Conservation (phyloP, 2,329 filamentous ascomycete genomes). For the Harringtonia aguacate region DNA sequence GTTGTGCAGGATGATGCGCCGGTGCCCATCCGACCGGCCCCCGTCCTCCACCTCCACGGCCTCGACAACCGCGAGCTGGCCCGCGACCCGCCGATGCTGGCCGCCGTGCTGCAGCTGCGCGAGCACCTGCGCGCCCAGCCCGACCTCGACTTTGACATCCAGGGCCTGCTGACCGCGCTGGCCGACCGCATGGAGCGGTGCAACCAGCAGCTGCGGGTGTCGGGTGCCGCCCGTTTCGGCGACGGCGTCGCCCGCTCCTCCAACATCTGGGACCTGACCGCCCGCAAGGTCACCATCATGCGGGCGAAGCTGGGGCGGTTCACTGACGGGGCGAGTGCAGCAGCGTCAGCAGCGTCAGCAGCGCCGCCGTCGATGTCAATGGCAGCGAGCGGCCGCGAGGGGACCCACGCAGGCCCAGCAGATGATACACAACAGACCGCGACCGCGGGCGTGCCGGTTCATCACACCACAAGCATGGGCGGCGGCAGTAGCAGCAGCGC, state of each 20-base stretch:
- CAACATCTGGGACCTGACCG: constrained; percentile 37
- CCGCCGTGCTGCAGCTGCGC: constrained; percentile 28
- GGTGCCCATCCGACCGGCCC: too few species aligned
- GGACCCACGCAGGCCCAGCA: too few species aligned
- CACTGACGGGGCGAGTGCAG: constrained; percentile 21
- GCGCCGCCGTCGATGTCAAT: background rate
- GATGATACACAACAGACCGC: too few species aligned
- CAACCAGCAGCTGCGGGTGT: constrained; percentile 23
- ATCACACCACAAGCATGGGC: too few species aligned
- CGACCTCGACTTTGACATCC: constrained; percentile 32
- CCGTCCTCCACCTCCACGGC: too few species aligned
- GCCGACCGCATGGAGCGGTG: constrained; percentile 32
- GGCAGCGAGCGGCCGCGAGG: too few species aligned
- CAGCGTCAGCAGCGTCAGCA: background rate
- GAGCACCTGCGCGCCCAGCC: constrained; percentile 31
- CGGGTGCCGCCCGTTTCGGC: constrained; percentile 13
- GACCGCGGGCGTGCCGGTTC: too few species aligned
- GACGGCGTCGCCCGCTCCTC: constrained; percentile 21
- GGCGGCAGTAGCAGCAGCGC: too few species aligned
- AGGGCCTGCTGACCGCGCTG: constrained; percentile 29
- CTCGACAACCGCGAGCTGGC: constrained; percentile 13
- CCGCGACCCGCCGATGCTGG: constrained; percentile 26
- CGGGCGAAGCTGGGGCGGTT: constrained; percentile 34
- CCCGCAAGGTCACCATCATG: constrained; percentile 35
- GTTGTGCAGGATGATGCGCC: too few species aligned